phyloP scores from a whole-genome alignment of 1,284 basidiomycete species.

The Farysia itapuensis region DNA sequence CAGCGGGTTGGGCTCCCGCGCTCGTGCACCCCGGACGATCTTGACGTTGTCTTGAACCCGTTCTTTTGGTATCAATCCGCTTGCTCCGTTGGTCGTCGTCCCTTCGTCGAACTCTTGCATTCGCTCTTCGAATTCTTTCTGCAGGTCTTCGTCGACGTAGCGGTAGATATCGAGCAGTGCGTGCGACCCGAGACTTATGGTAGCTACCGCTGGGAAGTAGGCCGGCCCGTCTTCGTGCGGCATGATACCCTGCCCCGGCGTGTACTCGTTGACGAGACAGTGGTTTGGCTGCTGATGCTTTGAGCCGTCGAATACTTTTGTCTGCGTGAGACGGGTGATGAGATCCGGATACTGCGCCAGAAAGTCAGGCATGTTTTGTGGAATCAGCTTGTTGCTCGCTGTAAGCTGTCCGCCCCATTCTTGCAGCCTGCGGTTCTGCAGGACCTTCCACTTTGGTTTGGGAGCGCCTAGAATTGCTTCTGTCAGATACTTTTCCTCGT shows the following conservation, averaged over 20 bases:
- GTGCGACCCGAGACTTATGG: conserved; percentile 81
- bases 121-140: conserved; percentile 22
- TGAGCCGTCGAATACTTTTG: conserved; percentile 68
- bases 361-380: conserved; percentile 70
- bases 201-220: conserved; percentile 84
- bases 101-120: conserved; percentile 26
- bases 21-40: conserved; percentile 35
- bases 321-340: conserved; percentile 68
- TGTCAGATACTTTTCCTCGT: conserved; percentile 75
- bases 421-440: conserved; percentile 65
- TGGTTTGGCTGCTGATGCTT: conserved; percentile 76
- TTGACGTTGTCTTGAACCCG: conserved; percentile 32
- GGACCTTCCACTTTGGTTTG: conserved; percentile 80
- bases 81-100: background rate
- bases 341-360: conserved; percentile 70
- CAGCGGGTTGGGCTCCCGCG: conserved; percentile 41
- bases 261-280: conserved; percentile 70
- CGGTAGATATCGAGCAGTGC: conserved; percentile 81
- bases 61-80: conserved; percentile 24
- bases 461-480: conserved; percentile 73
- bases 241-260: conserved; percentile 81
- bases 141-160: conserved; percentile 62
- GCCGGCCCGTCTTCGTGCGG: conserved; percentile 90
- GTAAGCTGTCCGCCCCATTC: conserved; percentile 68
- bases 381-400: conserved; percentile 67